Conservation (phyloP, 495 filamentous ascomycete genomes). For the Aspergillus avenaceus region DNA sequence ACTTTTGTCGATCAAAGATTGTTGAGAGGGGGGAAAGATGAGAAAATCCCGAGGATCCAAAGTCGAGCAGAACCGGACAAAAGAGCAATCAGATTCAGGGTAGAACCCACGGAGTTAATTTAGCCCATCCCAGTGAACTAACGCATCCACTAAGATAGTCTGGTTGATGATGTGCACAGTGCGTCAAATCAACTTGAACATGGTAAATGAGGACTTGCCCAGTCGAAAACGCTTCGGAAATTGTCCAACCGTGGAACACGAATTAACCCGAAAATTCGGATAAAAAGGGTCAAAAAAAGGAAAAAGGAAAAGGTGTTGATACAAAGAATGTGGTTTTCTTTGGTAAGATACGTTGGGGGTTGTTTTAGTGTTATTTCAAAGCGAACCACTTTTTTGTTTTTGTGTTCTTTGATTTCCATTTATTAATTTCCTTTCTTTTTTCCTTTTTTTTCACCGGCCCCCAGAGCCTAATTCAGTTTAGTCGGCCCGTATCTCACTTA, state of each 20-base stretch:
- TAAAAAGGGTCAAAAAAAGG: not conserved
- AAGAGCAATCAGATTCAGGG: slow-evolving; percentile 1
- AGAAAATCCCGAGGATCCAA: too few species aligned
- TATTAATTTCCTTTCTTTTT: too few species aligned
- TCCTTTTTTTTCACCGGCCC: too few species aligned
- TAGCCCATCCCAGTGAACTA: not conserved
- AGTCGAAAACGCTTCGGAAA: not conserved
- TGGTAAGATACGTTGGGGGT: too few species aligned
- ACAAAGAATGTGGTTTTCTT: too few species aligned
- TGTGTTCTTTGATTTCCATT: too few species aligned
- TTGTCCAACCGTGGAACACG: not conserved
- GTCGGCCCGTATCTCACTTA: not conserved
- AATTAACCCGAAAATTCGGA: not conserved
- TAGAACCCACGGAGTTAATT: not conserved
- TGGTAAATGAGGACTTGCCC: not conserved
- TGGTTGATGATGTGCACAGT: slow-evolving; percentile 7
- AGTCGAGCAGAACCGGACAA: too few species aligned
- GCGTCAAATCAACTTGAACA: slow-evolving; percentile 7
- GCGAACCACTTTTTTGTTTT: not conserved
- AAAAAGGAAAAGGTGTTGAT: not conserved
- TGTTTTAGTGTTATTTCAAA: not conserved
- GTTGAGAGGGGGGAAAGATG: not conserved
- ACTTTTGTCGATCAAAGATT: not conserved
- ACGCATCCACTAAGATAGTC: slow-evolving; percentile 4
- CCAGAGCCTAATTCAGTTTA: not conserved